These are phyloP conservation scores for Pelagomonas calceolata DNA, from an alignment of 108 stramenopile species.

Conservation along the genomic window DNA sequence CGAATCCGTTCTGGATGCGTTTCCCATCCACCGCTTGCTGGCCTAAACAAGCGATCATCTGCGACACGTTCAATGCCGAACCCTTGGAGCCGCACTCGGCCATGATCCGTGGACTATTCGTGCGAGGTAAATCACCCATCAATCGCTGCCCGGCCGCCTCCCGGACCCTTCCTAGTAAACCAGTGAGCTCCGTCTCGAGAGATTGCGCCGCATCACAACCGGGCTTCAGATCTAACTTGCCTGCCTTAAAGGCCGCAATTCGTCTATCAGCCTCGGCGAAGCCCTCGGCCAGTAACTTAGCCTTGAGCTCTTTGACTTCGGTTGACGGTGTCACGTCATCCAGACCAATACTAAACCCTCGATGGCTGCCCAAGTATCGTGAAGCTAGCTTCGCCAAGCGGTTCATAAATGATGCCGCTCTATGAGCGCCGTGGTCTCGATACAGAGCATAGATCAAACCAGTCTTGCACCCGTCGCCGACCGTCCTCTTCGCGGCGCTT, in stretches of 20 bases:
- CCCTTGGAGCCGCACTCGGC: conserved; percentile 98
- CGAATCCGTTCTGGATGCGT: conserved; percentile 96
- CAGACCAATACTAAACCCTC: conserved; percentile 92
- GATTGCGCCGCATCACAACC: conserved; percentile 90
- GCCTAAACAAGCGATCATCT: conserved; percentile 98
- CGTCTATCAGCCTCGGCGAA: conserved; percentile 66
- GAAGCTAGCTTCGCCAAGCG: conserved; percentile 87
- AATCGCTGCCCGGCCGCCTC: conserved; percentile 87
- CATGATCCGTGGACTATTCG: conserved; percentile 84
- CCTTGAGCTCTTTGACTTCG: conserved; percentile 59
- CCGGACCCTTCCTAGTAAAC: conserved; percentile 78
- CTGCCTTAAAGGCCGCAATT: conserved; percentile 69
- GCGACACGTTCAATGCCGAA: conserved; percentile 91
- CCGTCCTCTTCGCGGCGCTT: conserved; percentile 86
- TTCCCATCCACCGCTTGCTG: conserved; percentile 96
- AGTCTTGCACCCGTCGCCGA: conserved; percentile 89
- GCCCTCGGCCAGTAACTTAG: conserved; percentile 59
- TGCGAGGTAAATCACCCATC: conserved; percentile 66
- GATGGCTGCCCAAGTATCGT: conserved; percentile 76
- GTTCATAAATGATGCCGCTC: conserved; percentile 77
- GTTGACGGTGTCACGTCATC: conserved; percentile 87
- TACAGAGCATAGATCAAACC: conserved; percentile 83
- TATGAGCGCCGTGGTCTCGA: conserved; percentile 55
- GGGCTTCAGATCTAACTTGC: conserved; percentile 74
- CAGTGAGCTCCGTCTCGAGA: conserved; percentile 71